Evolutionary conservation across 2,329 filamentous ascomycete genomes (phyloP), one percentile per base, ranked within the genome.

Genomic region (Magnaporthiopsis incrustans): DNA sequence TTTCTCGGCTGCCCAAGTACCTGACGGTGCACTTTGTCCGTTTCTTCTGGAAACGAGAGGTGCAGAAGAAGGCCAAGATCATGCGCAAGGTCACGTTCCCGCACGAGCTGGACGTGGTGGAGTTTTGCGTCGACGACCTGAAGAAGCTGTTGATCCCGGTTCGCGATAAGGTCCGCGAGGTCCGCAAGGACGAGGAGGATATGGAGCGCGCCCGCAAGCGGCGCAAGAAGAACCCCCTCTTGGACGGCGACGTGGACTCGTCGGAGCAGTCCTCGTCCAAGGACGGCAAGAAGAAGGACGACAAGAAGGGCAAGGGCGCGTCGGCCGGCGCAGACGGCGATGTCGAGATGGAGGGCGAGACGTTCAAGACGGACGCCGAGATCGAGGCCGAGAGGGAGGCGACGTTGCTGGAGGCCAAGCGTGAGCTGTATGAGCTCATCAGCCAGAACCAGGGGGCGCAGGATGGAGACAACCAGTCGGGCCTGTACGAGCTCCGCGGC

Each of bases 81-180:
- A 94, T 99, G 91, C 91, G 93, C 74, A 99, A 98, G 78, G 95
- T 99, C 65, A 94, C 92, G 0, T 99, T 99, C 74, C 94, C 94
- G 8, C 88, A 91, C 62, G 95, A 99, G 77, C 81, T 99, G 44
- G 95, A 99, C 72, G 87, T 91, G 56, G 88, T 96, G 27, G 95
- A 99, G 74, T 97, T 97, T 77, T 99, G 95, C 77, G 94, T 93
- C 15, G 93, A 98, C 32, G 89, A 95, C 63, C 81, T 99, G 67
- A 89, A 87, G 75, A 88, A 89, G 73, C 85, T 90, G 69, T 82
- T 99, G 59, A 81, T 97, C 60, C 96, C 95, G 1, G 89, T 99
- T n/a, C 87, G 95, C 66, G 95, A 99, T 80, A 96, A 96, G 81
- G 90, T 99, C 62, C 90, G 95, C 32, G 93, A 99, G 72, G 87